Base-by-base conservation (phyloP, 148 eudicot species). In the Cornus kousa region DNA sequence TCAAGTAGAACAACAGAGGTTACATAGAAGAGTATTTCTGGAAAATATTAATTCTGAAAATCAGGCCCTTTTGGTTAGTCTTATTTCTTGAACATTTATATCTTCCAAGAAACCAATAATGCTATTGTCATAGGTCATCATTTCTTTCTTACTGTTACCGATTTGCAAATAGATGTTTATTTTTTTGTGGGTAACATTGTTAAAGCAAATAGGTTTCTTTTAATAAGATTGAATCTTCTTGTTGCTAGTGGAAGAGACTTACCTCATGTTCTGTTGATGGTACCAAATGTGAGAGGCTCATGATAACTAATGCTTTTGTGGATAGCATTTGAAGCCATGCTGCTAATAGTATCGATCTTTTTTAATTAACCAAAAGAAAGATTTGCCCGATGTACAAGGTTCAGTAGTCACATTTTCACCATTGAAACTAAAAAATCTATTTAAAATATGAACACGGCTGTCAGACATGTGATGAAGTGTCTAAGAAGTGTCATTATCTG, bases 1-100 rank as follows among this genome's bases (percentile, higher is more conserved):
- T 86, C 96, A 91, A 81, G 97, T 95, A 37, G 98, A 95, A 82
- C 98, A 95, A 72, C 88, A 93, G 83, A 93, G 78, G 88, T 89
- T 95, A 85, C 98, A 95, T 75, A 91, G 98, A 87, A 91, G 98
- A 89, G 96, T 91, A 70, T 95, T 95, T 83, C 66, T 95, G 83
- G 97, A 93, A 19, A 87, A 90, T 68, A 78, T 95, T 70, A 86
- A 90, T 83, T 92, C 93, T 79, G 94, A 95, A 89, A 95, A 93
- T 83, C 98, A 93, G 87, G 91, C 94, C 71, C 97, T 95, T 81
- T 16, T 89, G 94, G 97, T 95, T 39, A 84, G 91, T 81, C 74
- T 79, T 57, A 72, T 57, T 37, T 66, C 71, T 62, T 23, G 31
- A 39, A 64, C 70, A 33, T 74, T 22, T 50, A 46, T 76, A 50